Evolutionary conservation across 257 asterid genomes (phyloP).

Genomic region (Solanum clarkiae): DNA sequence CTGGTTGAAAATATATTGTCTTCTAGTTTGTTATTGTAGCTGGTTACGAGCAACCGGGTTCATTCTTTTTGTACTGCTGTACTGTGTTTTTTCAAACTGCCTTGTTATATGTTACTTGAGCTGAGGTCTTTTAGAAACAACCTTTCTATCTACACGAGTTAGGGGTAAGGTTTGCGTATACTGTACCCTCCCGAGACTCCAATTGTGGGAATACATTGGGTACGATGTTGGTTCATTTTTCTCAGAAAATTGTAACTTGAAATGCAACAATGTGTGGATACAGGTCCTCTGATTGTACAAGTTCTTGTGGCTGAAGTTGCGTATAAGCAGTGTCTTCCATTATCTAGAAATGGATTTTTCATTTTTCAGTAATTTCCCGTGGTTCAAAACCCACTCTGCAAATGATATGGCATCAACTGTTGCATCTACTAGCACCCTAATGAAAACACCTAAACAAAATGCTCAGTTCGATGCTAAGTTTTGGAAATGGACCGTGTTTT

Average conservation of each 20-base stretch:
- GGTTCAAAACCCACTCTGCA: conserved; percentile 34
- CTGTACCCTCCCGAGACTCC: background rate
- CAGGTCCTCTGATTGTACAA: background rate
- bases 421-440: conserved; percentile 17
- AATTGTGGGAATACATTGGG: background rate
- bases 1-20: background rate
- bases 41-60: background rate
- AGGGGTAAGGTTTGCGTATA: background rate
- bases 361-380: conserved; percentile 34
- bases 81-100: background rate
- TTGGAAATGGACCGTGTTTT: conserved; percentile 40
- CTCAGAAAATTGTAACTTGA: background rate
- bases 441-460: conserved; percentile 25
- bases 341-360: conserved; percentile 29
- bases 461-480: conserved; percentile 20
- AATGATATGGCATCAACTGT: conserved; percentile 31
- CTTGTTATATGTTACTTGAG: background rate
- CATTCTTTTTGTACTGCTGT: background rate
- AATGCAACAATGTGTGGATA: background rate
- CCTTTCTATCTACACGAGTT: background rate
- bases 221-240: background rate
- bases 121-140: background rate
- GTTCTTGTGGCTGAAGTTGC: background rate
- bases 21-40: background rate
- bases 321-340: background rate